A percentile compares a stretch with the other conserved stretches of the same genome.
Conservation (phyloP, 2,329 filamentous ascomycete genomes). For the Colletotrichum truncatum region DNA sequence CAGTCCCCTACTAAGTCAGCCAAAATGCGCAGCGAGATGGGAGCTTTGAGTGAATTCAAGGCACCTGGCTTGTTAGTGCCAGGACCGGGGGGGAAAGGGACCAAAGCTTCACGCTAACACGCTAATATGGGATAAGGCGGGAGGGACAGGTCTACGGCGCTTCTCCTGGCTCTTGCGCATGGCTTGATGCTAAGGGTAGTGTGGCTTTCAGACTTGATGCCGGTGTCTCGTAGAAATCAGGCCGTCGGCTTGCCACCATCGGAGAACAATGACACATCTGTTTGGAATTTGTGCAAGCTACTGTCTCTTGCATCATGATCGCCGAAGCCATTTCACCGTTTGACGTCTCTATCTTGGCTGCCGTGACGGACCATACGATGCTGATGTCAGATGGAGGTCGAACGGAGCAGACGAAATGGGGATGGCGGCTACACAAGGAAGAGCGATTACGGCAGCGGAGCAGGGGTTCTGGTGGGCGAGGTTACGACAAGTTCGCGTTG, state of each 20-base stretch:
- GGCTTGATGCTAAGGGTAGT: conserved; percentile 17
- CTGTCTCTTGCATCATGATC: conserved; percentile 25
- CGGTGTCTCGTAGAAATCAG: conserved; percentile 18
- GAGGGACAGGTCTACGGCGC: not conserved
- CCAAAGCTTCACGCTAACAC: conserved; percentile 16
- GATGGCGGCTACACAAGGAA: not conserved
- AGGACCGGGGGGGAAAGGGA: conserved; percentile 3
- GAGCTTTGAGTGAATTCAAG: not conserved
- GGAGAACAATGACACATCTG: conserved; percentile 14
- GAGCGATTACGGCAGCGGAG: not conserved
- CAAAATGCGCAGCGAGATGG: no score
- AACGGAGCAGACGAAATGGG: not conserved
- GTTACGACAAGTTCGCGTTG: not conserved
- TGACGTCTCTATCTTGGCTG: not conserved
- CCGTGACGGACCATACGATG: not conserved
- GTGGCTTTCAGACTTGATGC: not conserved
- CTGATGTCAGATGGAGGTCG: not conserved
- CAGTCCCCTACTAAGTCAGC: no score
- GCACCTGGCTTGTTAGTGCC: not conserved
- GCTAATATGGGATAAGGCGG: not conserved
- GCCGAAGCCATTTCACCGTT: conserved; percentile 6
- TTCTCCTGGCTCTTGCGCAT: conserved; percentile 27
- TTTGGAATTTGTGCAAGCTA: conserved; percentile 17
- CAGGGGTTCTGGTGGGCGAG: not conserved
- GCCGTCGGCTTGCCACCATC: conserved; percentile 7